Percentiles rank a stretch among this genome's conserved stretches.
Conservation (phyloP, 1,284 basidiomycete species). For the Microstroma glucosiphilum region DNA sequence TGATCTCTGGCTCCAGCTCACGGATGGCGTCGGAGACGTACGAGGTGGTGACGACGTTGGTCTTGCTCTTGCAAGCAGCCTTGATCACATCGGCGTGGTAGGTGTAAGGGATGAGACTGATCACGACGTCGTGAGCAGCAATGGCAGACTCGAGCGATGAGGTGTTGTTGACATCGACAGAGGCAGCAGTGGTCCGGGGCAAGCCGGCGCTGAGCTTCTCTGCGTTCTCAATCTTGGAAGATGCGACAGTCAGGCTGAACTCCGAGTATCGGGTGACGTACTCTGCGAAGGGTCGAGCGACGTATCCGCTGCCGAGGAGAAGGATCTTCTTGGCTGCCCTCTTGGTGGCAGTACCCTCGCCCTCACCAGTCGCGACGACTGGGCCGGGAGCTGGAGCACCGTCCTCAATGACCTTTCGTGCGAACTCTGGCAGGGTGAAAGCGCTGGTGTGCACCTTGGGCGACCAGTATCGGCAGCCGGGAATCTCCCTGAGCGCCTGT, state of each 20-base stretch:
- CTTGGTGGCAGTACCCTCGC: conserved; percentile 51
- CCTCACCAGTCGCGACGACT: conserved; percentile 53
- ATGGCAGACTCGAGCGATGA: conserved; percentile 72
- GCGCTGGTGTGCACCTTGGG: conserved; percentile 72
- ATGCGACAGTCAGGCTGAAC: conserved; percentile 71
- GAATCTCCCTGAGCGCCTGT: conserved; percentile 60
- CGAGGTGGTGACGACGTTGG: conserved; percentile 90
- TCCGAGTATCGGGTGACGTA: conserved; percentile 77
- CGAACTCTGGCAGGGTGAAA: conserved; percentile 89
- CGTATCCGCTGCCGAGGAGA: conserved; percentile 88
- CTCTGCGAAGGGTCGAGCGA: conserved; percentile 87
- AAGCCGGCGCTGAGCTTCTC: conserved; percentile 64
- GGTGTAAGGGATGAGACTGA: conserved; percentile 94
- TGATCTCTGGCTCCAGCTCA: conserved; percentile 74
- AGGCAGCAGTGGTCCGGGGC: conserved; percentile 65
- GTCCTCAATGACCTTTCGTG: conserved; percentile 55
- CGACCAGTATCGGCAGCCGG: conserved; percentile 71
- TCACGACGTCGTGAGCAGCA: conserved; percentile 82
- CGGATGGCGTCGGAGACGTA: conserved; percentile 91
- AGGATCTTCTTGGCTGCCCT: conserved; percentile 67
- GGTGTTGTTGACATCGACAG: conserved; percentile 74
- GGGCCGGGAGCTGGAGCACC: conserved; percentile 42
- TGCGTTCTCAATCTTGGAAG: conserved; percentile 55
- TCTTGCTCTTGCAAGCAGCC: conserved; percentile 89
- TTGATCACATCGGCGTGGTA: conserved; percentile 86